A percentile compares a stretch with the other conserved stretches of the same genome.
phyloP scores from a whole-genome alignment of 2,329 filamentous ascomycete species.

The Trichoderma sp. region DNA sequence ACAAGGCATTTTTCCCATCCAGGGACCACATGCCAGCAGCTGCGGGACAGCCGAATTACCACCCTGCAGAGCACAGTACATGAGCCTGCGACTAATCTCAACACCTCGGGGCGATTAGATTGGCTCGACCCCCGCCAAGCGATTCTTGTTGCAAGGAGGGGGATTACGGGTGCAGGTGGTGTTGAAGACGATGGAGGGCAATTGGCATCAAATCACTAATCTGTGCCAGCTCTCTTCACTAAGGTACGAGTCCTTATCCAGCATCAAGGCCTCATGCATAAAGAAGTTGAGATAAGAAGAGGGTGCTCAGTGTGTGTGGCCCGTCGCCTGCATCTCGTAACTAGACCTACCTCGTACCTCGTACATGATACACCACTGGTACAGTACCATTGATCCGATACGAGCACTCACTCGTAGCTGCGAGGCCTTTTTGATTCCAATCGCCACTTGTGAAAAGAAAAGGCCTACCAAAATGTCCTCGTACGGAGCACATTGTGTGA shows the following conservation, averaged over 20 bases:
- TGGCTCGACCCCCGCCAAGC: background rate
- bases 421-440: background rate
- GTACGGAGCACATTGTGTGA: conserved; percentile 2
- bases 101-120: background rate
- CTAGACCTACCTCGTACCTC: background rate
- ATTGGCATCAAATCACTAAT: background rate
- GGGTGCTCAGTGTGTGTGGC: background rate
- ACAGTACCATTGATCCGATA: background rate
- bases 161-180: background rate
- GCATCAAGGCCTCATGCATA: background rate
- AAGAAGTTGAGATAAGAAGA: background rate
- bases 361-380: background rate
- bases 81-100: background rate
- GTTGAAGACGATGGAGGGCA: background rate
- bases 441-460: background rate
- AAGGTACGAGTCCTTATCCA: background rate
- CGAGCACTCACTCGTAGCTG: background rate
- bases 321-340: background rate
- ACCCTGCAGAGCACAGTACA: background rate
- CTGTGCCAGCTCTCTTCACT: background rate
- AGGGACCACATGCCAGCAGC: conserved; percentile 4
- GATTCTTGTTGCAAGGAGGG: background rate
- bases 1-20: background rate
- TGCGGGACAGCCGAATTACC: background rate
- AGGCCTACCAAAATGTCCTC: background rate